Percentiles rank a stretch among this genome's conserved stretches.
Evolutionary conservation across 129 eudicot species (phyloP).

Genomic region (Chrysanthemum makinoi): DNA sequence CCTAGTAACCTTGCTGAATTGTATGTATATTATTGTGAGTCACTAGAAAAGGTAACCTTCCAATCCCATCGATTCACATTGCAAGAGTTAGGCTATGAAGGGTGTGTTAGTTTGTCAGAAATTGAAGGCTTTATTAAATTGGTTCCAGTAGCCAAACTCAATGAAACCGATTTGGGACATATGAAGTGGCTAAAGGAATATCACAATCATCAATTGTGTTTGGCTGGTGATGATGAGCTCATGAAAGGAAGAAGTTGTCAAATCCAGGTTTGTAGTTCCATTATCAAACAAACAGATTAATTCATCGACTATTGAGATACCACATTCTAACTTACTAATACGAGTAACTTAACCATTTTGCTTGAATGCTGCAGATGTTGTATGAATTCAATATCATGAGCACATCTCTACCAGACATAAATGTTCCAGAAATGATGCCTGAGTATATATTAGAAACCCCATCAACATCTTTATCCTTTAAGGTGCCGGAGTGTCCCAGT

Average conservation of each 20-base stretch:
- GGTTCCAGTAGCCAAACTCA: constrained; percentile 18
- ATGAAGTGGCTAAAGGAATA: constrained; percentile 32
- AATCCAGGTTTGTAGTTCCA: constrained; percentile 22
- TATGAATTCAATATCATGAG: constrained; percentile 38
- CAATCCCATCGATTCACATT: constrained; percentile 18
- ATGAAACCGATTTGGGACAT: constrained; percentile 30
- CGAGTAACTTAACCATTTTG: neutral
- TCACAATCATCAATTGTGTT: constrained; percentile 12
- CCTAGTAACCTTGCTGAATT: constrained; percentile 28
- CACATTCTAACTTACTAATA: too few species aligned
- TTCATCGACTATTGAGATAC: neutral
- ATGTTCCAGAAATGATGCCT: constrained; percentile 23
- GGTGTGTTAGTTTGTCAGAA: constrained; percentile 21
- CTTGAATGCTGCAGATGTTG: constrained; percentile 27
- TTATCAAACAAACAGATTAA: neutral
- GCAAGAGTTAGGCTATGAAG: constrained; percentile 32
- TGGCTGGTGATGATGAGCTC: constrained; percentile 28
- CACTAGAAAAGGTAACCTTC: constrained; percentile 21
- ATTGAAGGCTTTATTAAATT: constrained; percentile 31
- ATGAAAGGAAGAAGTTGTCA: constrained; percentile 15
- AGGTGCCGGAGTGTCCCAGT: constrained; percentile 24
- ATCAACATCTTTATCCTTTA: constrained; percentile 25
- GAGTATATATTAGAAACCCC: constrained; percentile 6
- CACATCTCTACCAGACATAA: constrained; percentile 22
- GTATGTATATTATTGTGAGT: constrained; percentile 20